Evolutionary conservation across 495 filamentous ascomycete genomes (phyloP), one percentile per base, ranked within the genome.

Genomic region (Penicillium antarcticum): DNA sequence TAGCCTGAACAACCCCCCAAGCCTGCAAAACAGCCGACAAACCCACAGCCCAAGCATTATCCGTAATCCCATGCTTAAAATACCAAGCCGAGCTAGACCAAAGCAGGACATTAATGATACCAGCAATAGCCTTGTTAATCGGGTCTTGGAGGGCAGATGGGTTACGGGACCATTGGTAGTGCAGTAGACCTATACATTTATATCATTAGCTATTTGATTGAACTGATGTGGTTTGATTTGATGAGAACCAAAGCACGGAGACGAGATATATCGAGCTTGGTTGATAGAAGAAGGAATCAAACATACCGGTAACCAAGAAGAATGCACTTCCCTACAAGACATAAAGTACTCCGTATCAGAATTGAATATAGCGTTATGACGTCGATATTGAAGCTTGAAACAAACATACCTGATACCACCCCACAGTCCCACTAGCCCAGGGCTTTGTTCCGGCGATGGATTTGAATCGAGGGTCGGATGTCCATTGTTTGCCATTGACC

Each of bases 1-100:
- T 36, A 31, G 56, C 32, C 55, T 51, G 53, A 10, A 55, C 45
- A 34, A 63, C 60, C 19, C 51, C 53, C 37, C 50, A 62, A 24
- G 56, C 55, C 41, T 69, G 66, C 50, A 67, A 35, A 23, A 52
- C 54, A 51, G 63, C 66, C 7, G 58, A 59, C 23, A 67, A 39
- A 4, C 61, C 66, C 9, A 65, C 54, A 5, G 40, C 62, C 32
- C 42, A 31, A 0, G 52, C 48, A 48, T 56, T 67, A 12, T 65
- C 61, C 19, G 51, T 60, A 33, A 67, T 48, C 7, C 63, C 63
- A 26, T 58, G 39, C 35, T 64, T 63, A 35, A 51, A 51, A 47
- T 69, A 69, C 66, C 66, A 69, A 7, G 45, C 53, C 14, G 63
- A 62, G 48, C 66, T 69, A 19, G 58, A 43, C 58, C 56, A 65